These are phyloP conservation scores for Trichoderma sp. DNA, from an alignment of 2,329 filamentous ascomycete genomes.

Conservation along the genomic window DNA sequence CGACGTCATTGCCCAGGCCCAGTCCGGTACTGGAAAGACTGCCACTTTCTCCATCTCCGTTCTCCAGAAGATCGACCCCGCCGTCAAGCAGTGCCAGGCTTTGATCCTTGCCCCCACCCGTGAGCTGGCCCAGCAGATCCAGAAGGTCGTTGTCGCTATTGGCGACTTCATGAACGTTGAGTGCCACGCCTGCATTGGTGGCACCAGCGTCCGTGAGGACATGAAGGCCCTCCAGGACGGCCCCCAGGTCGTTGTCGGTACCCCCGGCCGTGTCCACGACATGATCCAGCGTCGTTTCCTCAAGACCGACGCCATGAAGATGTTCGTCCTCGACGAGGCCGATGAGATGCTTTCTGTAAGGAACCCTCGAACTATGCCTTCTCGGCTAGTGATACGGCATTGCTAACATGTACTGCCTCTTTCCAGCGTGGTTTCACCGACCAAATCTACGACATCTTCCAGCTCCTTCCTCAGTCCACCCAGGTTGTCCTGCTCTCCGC, in stretches of 20 bases:
- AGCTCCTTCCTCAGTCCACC: conserved; percentile 94
- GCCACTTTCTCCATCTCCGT: conserved; percentile 99
- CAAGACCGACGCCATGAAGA: conserved; percentile 98
- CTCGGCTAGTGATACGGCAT: conserved; percentile 27
- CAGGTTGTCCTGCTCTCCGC: conserved; percentile 98
- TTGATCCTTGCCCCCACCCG: conserved; percentile 96
- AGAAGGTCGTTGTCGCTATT: conserved; percentile 92
- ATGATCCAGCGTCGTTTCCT: conserved; percentile 99
- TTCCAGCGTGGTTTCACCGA: conserved; percentile 92
- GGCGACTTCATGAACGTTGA: conserved; percentile 99
- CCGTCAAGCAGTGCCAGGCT: conserved; percentile 94
- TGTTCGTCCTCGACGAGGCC: conserved; percentile 99
- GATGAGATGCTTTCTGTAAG: conserved; percentile 96
- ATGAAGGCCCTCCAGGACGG: conserved; percentile 97
- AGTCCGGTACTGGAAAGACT: conserved; percentile 99
- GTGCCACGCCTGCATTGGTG: conserved; percentile 99
- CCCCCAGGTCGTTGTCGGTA: conserved; percentile 95
- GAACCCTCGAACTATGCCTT: neutral
- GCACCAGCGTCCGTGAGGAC: conserved; percentile 96
- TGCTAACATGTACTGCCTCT: conserved; percentile 28
- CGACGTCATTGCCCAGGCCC: conserved; percentile 99
- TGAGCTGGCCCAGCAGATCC: conserved; percentile 98
- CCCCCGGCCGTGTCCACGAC: conserved; percentile 96
- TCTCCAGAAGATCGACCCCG: conserved; percentile 96
- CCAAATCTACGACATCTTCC: conserved; percentile 99